A percentile compares a stretch with the other conserved stretches of the same genome.
These are phyloP conservation scores for Xylaria longipes DNA, from an alignment of 495 filamentous ascomycete species.

Conservation along the genomic window DNA sequence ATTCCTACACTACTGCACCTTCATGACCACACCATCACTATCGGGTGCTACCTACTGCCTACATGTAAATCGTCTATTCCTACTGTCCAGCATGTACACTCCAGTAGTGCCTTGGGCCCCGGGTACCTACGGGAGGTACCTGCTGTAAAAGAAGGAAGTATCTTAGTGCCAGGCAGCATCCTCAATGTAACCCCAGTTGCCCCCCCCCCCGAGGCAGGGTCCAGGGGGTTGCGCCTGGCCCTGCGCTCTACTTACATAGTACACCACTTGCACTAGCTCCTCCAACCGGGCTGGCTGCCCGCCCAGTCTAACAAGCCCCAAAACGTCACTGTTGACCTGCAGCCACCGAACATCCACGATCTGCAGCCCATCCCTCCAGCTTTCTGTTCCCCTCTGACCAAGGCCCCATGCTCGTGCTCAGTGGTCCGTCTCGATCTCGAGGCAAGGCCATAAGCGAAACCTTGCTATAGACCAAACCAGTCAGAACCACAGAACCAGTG, in stretches of 20 bases:
- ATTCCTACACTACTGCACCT: conserved; percentile 2
- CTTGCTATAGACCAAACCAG: neutral
- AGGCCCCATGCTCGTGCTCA: conserved; percentile 14
- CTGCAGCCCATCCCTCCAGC: conserved; percentile 24
- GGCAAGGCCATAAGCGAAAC: conserved; percentile 17
- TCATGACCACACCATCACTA: neutral
- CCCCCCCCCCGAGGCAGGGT: neutral
- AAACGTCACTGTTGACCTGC: conserved; percentile 28
- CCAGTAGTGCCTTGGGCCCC: neutral
- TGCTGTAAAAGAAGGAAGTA: neutral
- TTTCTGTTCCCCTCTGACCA: conserved; percentile 21
- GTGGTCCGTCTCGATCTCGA: conserved; percentile 19
- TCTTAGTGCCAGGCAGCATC: conserved; percentile 6
- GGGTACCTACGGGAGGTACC: neutral
- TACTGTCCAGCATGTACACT: neutral
- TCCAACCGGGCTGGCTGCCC: neutral
- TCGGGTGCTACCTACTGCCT: neutral
- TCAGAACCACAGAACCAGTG: neutral
- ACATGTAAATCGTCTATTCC: neutral
- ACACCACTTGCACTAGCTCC: neutral
- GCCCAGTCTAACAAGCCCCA: neutral
- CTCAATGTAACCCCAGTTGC: neutral
- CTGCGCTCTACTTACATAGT: neutral
- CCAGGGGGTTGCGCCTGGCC: conserved; percentile 13
- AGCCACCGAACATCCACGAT: conserved; percentile 27